Evolutionary conservation across 192 early-diverging fungal genomes (phyloP), one percentile per base, ranked within the genome.

Genomic region (Rhizoclosmatium globosum): DNA sequence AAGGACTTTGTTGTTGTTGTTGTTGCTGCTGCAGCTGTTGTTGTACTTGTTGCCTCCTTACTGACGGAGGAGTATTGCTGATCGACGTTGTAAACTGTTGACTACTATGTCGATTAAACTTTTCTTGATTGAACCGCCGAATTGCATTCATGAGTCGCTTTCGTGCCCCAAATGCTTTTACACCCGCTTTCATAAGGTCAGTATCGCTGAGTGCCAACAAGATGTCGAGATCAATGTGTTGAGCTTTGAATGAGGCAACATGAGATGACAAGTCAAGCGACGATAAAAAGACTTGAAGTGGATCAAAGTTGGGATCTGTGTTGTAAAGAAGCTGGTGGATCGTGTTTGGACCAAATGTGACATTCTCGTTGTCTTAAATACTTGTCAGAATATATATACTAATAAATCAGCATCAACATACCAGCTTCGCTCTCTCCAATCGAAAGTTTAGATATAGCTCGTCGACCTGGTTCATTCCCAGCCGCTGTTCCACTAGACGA

Each of bases 171-270:
- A 89, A 82, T n/a, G 86, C 76, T 42, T 75, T 85, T 7, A 89
- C 85, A 17, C 88, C 88, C 3, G 85, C 58, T 57, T 87, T 84
- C 61, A 81, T 86, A 41, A 89, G 64, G 68, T 89, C 86, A 9
- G 71, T 69, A 59, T 89, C 88, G 19, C 60, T 75, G 19, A 89
- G 73, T 11, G 84, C 61, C 6, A 89, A 66, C 17, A 89, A 71
- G 0, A 80, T 86, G 11, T 78, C 78, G 64, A 85, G 87, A 68
- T 89, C 88, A 53, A 89, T 79, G 47, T 86, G 85, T 59, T 89
- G 86, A 44, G 85, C 82, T 38, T 82, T 79, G 74, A 89, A 89
- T 15, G 84, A 66, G 13, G 65, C 73, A 21, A 82, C 43, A 74
- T 85, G 84, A 17, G 83, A 76, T 3, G 79, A 47, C 17, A 85